Evolutionary conservation across 352 stramenopile genomes (phyloP), one percentile per base, ranked within the genome.

Genomic region (Globisporangium perplexum): DNA sequence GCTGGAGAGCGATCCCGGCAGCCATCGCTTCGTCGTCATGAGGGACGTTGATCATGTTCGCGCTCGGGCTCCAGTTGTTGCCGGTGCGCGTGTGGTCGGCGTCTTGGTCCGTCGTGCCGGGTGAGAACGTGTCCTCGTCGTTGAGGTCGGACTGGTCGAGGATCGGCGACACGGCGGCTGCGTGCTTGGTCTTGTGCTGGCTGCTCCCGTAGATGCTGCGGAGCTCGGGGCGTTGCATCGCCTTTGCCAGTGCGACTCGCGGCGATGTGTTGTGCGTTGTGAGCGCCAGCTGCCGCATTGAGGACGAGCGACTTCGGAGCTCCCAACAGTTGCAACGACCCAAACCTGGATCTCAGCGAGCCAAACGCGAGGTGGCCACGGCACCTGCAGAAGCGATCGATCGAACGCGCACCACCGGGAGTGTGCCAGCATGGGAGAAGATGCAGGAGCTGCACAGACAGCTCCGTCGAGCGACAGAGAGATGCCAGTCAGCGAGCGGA

Each of bases 131-230:
- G 26, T 5, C 5, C 26, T 61, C 59, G 31, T 72, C 53, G 24
- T 50, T 26, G 45, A 24, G 24, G 22, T 76, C 62, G 46, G 59
- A 57, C 26, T 79, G 56, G 22, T 73, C 70, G 12, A 85, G 59
- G 8, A 79, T 70, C 11, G 77, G 77, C 10, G 71, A 77, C 7
- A 88, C 69, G 18, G 71, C 69, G 0, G 74, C 74, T n/a, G 65
- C 65, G 39, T 69, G 68, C 65, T 77, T 88, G 33, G 68, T 55
- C 57, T 83, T 76, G 43, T 64, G 41, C 3, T 62, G 68, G 23
- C 38, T 66, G 45, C 54, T 41, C 36, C 57, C 44, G 58, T 86
- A 82, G 4, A 83, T 57, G 44, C 70, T 65, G 22, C 70, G 69
- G 4, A 86, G 60, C 18, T 60, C 55, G 22, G 58, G 54, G 50